These are phyloP conservation scores for Hevea brasiliensis DNA, from an alignment of 345 rosid species.

Conservation along the genomic window DNA sequence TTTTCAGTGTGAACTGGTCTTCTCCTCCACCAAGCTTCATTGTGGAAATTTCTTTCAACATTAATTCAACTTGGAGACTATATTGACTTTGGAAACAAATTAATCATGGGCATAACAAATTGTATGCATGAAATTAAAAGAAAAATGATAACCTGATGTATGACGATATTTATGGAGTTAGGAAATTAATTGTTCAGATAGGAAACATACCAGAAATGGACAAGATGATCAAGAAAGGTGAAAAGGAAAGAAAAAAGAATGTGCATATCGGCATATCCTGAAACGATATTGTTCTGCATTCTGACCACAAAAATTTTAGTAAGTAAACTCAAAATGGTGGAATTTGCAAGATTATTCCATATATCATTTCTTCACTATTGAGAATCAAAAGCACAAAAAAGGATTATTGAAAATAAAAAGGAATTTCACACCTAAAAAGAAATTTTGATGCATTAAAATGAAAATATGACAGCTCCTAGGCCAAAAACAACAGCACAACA, in stretches of 20 bases:
- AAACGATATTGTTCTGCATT: not conserved
- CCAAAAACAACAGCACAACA: not conserved
- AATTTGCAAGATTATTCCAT: no score
- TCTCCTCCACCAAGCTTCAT: not conserved
- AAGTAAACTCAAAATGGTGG: no score
- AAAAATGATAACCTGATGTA: not conserved
- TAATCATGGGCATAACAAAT: not conserved
- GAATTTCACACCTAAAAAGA: no score
- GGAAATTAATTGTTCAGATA: not conserved
- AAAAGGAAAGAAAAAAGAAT: not conserved
- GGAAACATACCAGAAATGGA: not conserved
- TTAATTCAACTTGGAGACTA: no score
- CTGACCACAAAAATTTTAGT: no score
- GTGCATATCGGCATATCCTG: not conserved
- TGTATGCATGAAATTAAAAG: not conserved
- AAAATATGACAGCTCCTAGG: no score
- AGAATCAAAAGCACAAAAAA: no score
- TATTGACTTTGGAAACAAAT: conserved; percentile 1
- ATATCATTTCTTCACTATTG: no score
- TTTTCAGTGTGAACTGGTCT: not conserved
- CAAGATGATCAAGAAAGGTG: not conserved
- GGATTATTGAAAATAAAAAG: no score
- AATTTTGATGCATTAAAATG: no score
- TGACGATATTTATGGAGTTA: not conserved
- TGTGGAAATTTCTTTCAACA: not conserved